phyloP scores from a whole-genome alignment of 805 yeast species.

The Kluyveromyces aestuarii region DNA sequence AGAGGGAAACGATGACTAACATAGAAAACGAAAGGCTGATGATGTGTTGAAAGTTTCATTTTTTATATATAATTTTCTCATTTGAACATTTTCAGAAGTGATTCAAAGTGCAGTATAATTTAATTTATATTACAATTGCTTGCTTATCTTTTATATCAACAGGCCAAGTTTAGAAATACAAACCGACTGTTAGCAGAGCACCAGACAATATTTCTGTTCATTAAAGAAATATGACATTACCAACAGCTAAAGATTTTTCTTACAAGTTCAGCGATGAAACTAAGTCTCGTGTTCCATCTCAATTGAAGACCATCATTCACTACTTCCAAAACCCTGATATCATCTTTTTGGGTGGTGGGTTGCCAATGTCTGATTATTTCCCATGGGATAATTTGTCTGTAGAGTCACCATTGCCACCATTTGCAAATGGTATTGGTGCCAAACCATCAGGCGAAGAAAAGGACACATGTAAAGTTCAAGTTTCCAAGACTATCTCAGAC shows the following conservation, averaged over 20 bases:
- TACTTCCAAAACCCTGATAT: constrained; percentile 66
- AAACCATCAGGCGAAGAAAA: constrained; percentile 32
- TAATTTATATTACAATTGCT: too few relatives aligned
- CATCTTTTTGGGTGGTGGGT: constrained; percentile 90
- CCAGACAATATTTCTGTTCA: not conserved
- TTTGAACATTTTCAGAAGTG: too few relatives aligned
- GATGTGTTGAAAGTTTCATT: too few relatives aligned
- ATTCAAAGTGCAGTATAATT: too few relatives aligned
- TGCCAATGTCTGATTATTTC: constrained; percentile 84
- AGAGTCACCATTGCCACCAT: constrained; percentile 73
- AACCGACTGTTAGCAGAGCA: not conserved
- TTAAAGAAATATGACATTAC: constrained; percentile 18
- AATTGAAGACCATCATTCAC: constrained; percentile 76
- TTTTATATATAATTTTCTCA: too few relatives aligned
- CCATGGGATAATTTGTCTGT: constrained; percentile 76
- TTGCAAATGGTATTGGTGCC: constrained; percentile 69
- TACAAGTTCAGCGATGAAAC: constrained; percentile 76
- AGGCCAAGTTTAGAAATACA: too few relatives aligned
- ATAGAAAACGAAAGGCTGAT: too few relatives aligned
- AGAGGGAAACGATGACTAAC: not conserved
- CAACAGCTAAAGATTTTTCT: constrained; percentile 58
- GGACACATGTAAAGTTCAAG: constrained; percentile 15
- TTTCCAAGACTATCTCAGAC: constrained; percentile 32
- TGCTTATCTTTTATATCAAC: too few relatives aligned
- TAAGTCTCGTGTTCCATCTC: constrained; percentile 63